Conservation (phyloP, 2,329 filamentous ascomycete species). For the Coniochaeta sp. region DNA sequence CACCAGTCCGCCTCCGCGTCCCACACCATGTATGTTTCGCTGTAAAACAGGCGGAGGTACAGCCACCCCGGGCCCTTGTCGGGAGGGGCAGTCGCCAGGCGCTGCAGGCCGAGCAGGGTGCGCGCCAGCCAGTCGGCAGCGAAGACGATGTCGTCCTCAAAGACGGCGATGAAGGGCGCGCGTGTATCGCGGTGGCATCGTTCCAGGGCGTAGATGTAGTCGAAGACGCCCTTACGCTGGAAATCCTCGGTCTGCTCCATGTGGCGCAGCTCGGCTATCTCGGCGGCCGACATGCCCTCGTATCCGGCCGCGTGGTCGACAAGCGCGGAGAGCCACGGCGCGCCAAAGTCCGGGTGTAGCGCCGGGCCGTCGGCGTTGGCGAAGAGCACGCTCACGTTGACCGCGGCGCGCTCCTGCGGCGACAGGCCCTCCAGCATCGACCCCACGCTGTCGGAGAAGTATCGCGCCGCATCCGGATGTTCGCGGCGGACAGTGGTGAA, state of each 20-base stretch:
- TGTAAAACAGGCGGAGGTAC: slow-evolving; percentile 35
- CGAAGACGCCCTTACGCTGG: slow-evolving; percentile 9
- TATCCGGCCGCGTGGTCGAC: slow-evolving; percentile 7
- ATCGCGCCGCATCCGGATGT: slow-evolving; percentile 4
- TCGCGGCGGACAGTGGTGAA: slow-evolving; percentile 9
- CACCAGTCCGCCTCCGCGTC: slow-evolving; percentile 7
- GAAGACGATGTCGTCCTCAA: slow-evolving; percentile 11
- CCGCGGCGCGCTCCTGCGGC: slow-evolving; percentile 7
- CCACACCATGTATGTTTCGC: slow-evolving; percentile 9
- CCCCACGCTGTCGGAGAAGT: slow-evolving; percentile 8
- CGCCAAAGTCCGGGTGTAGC: slow-evolving; percentile 6
- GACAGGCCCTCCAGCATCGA: slow-evolving; percentile 9
- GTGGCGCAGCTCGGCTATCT: slow-evolving; percentile 5
- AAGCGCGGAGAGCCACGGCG: slow-evolving; percentile 7
- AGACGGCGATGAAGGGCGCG: slow-evolving; percentile 10
- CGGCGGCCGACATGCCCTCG: not conserved
- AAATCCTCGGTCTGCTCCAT: slow-evolving; percentile 7
- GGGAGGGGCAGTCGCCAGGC: slow-evolving; percentile 4
- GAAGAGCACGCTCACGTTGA: slow-evolving; percentile 10
- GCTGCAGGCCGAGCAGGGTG: slow-evolving; percentile 8
- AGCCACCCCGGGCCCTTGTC: slow-evolving; percentile 2
- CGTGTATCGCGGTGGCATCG: slow-evolving; percentile 7
- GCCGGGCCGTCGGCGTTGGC: slow-evolving; percentile 6
- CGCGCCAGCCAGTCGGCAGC: slow-evolving; percentile 9
- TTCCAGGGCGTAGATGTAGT: slow-evolving; percentile 9